Base-by-base conservation (phyloP, 169 alveolate genomes). In the Cystoisospora suis region DNA sequence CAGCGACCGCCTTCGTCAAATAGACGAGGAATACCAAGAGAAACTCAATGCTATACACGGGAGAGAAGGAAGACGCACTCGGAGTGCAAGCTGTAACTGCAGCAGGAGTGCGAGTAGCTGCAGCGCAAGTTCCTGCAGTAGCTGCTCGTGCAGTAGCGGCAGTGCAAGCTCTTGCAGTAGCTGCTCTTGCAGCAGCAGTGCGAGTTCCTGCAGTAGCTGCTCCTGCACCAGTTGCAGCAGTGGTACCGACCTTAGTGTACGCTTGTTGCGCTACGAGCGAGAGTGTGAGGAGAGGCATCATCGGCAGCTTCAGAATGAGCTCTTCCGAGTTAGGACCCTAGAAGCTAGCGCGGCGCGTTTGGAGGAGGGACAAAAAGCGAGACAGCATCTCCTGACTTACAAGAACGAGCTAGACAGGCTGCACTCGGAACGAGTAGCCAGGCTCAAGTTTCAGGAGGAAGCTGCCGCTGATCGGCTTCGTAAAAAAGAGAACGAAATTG, bases 391-490 rank as follows among this genome's bases (percentile, higher is more conserved):
- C 47, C 23, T 72, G 20, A 12, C 83, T 12, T 72, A 72, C 56
- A 72, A 72, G 32, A 46, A 40, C 38, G 56, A 72, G 29, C 58
- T 72, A 1, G 53, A 40, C 23, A 46, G 83, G 42, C 83, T 72
- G 53, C 83, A 72, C 23, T 46, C 56, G 42, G 83, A 72, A 6
- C 83, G 83, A 6, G 83, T 36, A 56, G 20, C 58, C 2, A 46
- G 53, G n/a, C 56, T 72, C 2, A 72, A 72, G 53, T 53, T 38
- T 12, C 83, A 72, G 23, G 56, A 72, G 42, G 83, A 72, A 32
- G 83, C 83, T 38, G 83, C 83, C 15, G 83, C 83, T 3, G 53
- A 34, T 46, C 83, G 83, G 29, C 53, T 72, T 3, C 83, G 83
- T 1, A 2, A 3, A 34, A 34, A 72, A 9, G 83, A 72, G 53